These are phyloP conservation scores for Pleurozium schreberi DNA, from an alignment of 225 moss, liverwort and hornwort species.

Conservation along the genomic window DNA sequence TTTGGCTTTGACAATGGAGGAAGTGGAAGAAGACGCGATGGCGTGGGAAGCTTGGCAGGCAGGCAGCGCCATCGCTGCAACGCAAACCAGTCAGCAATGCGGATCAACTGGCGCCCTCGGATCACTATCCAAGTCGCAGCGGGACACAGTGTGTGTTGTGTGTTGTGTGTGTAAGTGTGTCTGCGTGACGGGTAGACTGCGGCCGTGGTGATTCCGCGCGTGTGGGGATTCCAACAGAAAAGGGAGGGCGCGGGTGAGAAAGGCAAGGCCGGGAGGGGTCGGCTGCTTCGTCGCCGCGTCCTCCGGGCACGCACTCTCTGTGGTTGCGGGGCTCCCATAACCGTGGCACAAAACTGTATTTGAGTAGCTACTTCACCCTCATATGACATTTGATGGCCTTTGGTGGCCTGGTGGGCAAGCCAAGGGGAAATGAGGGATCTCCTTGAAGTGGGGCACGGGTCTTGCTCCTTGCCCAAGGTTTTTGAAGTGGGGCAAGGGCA, in stretches of 20 bases:
- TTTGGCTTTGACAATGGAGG: not conserved
- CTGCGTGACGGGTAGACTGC: not conserved
- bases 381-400: too few relatives aligned
- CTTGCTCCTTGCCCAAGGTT: not conserved
- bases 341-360: not conserved
- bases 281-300: not conserved
- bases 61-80: not conserved
- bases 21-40: not conserved
- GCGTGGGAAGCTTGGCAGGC: not conserved
- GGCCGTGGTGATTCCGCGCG: not conserved
- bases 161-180: not conserved
- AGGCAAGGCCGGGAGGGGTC: not conserved
- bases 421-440: not conserved
- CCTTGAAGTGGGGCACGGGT: not conserved
- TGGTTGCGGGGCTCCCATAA: not conserved
- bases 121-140: not conserved
- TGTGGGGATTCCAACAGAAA: not conserved
- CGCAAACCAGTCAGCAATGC: not conserved
- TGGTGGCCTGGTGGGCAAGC: too few relatives aligned
- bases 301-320: not conserved
- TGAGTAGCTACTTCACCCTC: too few relatives aligned
- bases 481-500: rapidly evolving
- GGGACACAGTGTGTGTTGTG: not conserved
- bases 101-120: not conserved
- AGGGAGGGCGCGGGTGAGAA: not conserved